Percentiles rank a stretch among this genome's conserved stretches.
Evolutionary conservation across 116 monocot species (phyloP).

Genomic region (Zostera marina): DNA sequence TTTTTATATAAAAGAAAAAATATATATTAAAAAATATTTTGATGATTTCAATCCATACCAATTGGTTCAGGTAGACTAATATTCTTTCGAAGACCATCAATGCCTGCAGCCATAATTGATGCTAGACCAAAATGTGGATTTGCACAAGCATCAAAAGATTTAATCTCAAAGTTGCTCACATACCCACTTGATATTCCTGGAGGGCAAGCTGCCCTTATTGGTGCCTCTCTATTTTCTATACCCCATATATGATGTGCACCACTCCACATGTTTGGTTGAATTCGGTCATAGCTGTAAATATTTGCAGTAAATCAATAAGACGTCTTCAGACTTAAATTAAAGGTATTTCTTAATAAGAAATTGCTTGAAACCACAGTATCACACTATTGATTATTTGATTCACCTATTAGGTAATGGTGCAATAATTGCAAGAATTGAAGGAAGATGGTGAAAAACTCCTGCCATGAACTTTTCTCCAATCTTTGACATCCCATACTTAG

Average conservation of each 20-base stretch:
- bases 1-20: too few species aligned
- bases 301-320: not conserved
- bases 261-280: slow-evolving; percentile 96
- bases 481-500: slow-evolving; percentile 79
- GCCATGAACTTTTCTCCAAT: slow-evolving; percentile 90
- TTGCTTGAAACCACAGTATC: not conserved
- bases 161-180: slow-evolving; percentile 96
- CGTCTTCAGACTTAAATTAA: not conserved
- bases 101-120: slow-evolving; percentile 69
- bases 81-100: slow-evolving; percentile 74
- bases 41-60: slow-evolving; percentile 27
- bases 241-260: slow-evolving; percentile 98
- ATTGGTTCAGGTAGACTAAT: slow-evolving; percentile 59
- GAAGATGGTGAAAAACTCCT: slow-evolving; percentile 82
- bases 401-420: slow-evolving; percentile 96
- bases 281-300: slow-evolving; percentile 61
- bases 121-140: slow-evolving; percentile 82
- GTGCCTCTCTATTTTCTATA: slow-evolving; percentile 90
- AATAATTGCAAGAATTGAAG: slow-evolving; percentile 77
- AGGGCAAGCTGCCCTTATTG: slow-evolving; percentile 67
- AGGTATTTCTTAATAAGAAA: not conserved
- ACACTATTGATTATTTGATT: not conserved
- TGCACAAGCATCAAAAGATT: slow-evolving; percentile 92
- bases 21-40: too few species aligned
- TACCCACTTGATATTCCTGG: slow-evolving; percentile 49